Base-by-base conservation (phyloP, 164 flowering plant genomes). In the Vitis labrusca region DNA sequence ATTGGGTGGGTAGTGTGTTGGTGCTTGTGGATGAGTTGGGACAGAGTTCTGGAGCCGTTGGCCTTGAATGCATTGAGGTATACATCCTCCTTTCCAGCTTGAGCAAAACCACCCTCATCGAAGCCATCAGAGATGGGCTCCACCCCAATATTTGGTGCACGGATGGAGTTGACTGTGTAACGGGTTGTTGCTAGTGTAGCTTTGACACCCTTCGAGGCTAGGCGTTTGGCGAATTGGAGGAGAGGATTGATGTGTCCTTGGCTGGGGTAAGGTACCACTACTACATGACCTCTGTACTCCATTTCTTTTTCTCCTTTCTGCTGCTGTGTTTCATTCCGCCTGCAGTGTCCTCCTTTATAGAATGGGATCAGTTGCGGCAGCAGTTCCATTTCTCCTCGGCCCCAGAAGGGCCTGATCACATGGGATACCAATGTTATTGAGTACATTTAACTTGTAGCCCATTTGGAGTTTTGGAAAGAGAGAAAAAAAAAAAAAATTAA, bases 241-340 rank as follows among this genome's bases (percentile, higher is more conserved):
- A 81, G 65, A 15, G 84, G 84, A 73, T 78, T 81, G 0, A 81
- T 73, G 69, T 81, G 84, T 69, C 84, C 84, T 73, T 81, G 84
- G 66, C 67, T 48, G 37, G 84, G 79, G 50, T 74, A 80, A 10
- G 83, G 74, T 23, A 80, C 37, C 50, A 74, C 56, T 1, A 80
- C 29, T 0, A 77, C 80, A 56, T 80, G 83, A 23, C 54, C 27
- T 49, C 11, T 37, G 7, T n/a, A 50, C 19, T 29, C 53, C 10
- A 15, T 44, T 16, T 48, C 19, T 23, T 23, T 23, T 23, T 23
- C 27, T 23, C 27, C 27, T 23, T 23, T 23, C 2, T 23, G 27
- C 27, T 23, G 27, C 2, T 23, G 27, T 23, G 27, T 23, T 23
- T 23, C 27, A 2, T 23, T 23, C 2, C 27, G 27, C 27, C 27